Base-by-base conservation (phyloP, 805 yeast genomes). In the Lipomyces spencermartinsiae region DNA sequence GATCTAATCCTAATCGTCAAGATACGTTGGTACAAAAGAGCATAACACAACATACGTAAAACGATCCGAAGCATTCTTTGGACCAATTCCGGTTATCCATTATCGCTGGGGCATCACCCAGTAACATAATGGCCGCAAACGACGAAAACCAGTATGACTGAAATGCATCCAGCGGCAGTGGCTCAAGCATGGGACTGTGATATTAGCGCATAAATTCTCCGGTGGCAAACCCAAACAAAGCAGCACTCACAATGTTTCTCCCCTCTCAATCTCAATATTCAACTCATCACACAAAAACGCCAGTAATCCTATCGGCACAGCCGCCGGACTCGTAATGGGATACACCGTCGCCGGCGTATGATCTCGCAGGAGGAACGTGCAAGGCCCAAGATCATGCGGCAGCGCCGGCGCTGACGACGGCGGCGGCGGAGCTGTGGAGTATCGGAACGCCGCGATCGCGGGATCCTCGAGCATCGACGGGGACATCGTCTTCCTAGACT, bases 261-360 rank as follows among this genome's bases (percentile, higher is more conserved):
- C 98, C 57, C 92, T 83, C 69, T 89, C 93, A 31, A 94, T 87
- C 77, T 94, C 99, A 87, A 90, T 89, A 78, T 94, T 94, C 80
- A 91, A 91, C 79, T 95, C 98, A 76, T 93, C 98, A 70, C 94
- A 87, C 55, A 94, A 77, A 75, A 94, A 93, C 22, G 90, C 89
- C 53, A 92, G 78, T 34, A 94, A 81, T 0, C 92, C 94, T 1
- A 86, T 85, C 0, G 98, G 98, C 12, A 94, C 80, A 65, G 88
- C 87, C 33, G 83, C 83, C 0, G 88, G 83, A 35, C 86, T 84
- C 66, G 87, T 84, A 14, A 94, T 85, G 3, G 99, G 98, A 76
- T 92, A 92, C 67, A 95, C 89, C 2, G 98, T 93, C 1, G 98
- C 98, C 0, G 93, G 87, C 1, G 98, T 93, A 72, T 91, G 95